Evolutionary conservation across 1,139 yeast species (phyloP).

Genomic region (Tardiomyces depauwii): DNA sequence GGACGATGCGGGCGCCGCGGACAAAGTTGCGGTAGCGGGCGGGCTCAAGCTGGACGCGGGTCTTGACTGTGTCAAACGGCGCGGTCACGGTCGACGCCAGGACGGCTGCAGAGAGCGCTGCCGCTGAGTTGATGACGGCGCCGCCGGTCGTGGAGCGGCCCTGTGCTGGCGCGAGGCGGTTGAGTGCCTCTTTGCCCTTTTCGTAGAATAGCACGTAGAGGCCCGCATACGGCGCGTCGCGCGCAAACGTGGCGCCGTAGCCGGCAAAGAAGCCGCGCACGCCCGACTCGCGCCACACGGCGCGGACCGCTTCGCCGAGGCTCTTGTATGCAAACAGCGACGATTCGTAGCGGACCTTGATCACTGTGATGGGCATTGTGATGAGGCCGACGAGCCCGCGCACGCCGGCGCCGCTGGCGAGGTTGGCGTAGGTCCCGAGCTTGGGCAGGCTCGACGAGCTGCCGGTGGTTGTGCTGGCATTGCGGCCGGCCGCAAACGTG

Average conservation of each 20-base stretch:
- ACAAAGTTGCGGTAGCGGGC: conserved; percentile 30
- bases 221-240: conserved; percentile 98
- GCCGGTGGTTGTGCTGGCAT: conserved; percentile 3
- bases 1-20: conserved; percentile 30
- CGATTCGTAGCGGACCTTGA: conserved; percentile 76
- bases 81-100: conserved; percentile 82
- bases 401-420: conserved; percentile 66
- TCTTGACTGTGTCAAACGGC: conserved; percentile 91
- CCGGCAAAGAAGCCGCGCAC: conserved; percentile 73
- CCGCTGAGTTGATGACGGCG: conserved; percentile 50
- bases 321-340: conserved; percentile 62
- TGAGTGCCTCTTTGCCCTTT: conserved; percentile 43
- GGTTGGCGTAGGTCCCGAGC: conserved; percentile 57
- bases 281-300: conserved; percentile 44
- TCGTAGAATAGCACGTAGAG: conserved; percentile 79
- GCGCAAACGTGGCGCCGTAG: conserved; percentile 70
- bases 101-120: conserved; percentile 69
- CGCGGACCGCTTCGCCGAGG: conserved; percentile 47
- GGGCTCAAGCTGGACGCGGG: conserved; percentile 73
- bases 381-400: conserved; percentile 74
- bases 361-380: conserved; percentile 97
- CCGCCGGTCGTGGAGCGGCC: conserved; percentile 29
- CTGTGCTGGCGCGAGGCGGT: conserved; percentile 11
- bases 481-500: conserved; percentile 34
- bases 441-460: conserved; percentile 41